Evolutionary conservation across 106 monocot species (phyloP).

Genomic region (Allium cepa): DNA sequence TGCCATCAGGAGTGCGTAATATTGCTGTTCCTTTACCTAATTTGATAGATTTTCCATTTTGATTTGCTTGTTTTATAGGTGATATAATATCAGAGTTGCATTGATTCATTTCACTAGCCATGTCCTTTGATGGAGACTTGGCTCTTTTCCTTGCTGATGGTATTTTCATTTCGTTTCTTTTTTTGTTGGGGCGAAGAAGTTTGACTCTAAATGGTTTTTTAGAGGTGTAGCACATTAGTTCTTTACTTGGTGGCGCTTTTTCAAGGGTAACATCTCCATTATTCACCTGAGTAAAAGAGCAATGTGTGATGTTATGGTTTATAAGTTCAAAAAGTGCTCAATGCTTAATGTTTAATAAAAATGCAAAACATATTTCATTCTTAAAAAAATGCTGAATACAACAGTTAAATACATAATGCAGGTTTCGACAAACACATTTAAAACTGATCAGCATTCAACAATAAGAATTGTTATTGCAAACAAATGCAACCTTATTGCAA

Average conservation of each 20-base stretch:
- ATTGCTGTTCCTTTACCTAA: conserved; percentile 16
- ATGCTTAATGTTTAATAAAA: too few relatives aligned
- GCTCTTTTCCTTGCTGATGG: conserved; percentile 38
- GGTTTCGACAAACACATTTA: too few relatives aligned
- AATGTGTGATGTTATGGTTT: too few relatives aligned
- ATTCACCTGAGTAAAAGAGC: conserved; percentile 51
- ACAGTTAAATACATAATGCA: too few relatives aligned
- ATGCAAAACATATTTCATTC: too few relatives aligned
- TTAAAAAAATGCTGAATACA: too few relatives aligned
- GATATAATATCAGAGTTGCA: conserved; percentile 5
- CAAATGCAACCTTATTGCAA: too few relatives aligned
- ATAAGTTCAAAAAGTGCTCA: too few relatives aligned
- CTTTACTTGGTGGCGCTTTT: conserved; percentile 15
- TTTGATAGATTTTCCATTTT: conserved; percentile 26
- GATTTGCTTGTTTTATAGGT: conserved; percentile 9
- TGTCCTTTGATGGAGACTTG: conserved; percentile 33
- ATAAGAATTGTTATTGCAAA: too few relatives aligned
- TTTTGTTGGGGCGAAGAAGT: conserved; percentile 14
- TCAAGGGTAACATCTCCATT: conserved; percentile 63
- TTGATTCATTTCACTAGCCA: conserved; percentile 2
- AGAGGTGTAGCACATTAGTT: conserved; percentile 55
- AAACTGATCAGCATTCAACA: too few relatives aligned
- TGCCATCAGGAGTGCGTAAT: conserved; percentile 51
- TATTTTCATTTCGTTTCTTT: conserved; percentile 9
- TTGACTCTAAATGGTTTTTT: conserved; percentile 45